Percentiles rank a stretch among this genome's conserved stretches.
phyloP scores from a whole-genome alignment of 2,329 filamentous ascomycete species.

The Colletotrichum gigasporum region DNA sequence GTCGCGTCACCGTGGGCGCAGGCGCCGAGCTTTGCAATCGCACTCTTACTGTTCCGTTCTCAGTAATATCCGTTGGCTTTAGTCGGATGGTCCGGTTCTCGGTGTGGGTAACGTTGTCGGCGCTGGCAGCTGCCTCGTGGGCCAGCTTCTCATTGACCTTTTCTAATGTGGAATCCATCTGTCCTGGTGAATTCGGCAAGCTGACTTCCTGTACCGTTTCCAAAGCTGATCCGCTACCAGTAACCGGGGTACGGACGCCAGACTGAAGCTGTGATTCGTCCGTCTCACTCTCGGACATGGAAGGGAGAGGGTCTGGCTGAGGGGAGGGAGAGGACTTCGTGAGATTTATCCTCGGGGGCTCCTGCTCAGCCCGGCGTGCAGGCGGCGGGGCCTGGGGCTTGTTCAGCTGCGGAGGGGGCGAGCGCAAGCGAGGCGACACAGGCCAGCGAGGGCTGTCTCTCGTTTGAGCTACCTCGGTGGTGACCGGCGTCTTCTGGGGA shows the following conservation, averaged over 20 bases:
- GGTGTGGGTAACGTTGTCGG: constrained; percentile 49
- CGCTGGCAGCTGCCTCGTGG: constrained; percentile 51
- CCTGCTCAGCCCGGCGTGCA: constrained; percentile 56
- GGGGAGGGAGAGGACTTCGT: constrained; percentile 59
- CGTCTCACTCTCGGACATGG: constrained; percentile 59
- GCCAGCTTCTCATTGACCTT: constrained; percentile 60
- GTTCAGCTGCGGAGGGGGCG: constrained; percentile 72
- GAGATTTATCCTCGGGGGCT: constrained; percentile 62
- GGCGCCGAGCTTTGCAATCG: constrained; percentile 56
- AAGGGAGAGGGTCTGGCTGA: constrained; percentile 47
- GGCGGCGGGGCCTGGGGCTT: constrained; percentile 55
- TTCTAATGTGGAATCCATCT: constrained; percentile 57
- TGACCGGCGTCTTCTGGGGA: constrained; percentile 68
- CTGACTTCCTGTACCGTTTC: constrained; percentile 95
- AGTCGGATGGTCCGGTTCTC: constrained; percentile 52
- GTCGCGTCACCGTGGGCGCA: constrained; percentile 66
- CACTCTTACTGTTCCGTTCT: constrained; percentile 65
- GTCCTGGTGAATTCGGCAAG: constrained; percentile 74
- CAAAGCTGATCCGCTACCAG: constrained; percentile 70
- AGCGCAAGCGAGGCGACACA: constrained; percentile 79
- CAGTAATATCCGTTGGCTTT: constrained; percentile 67
- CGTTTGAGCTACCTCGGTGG: constrained; percentile 51
- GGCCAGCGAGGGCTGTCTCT: constrained; percentile 77
- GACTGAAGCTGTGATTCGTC: constrained; percentile 60
- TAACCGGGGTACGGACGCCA: constrained; percentile 67